Percentiles rank a stretch among this genome's conserved stretches.
Evolutionary conservation across 169 alveolate genomes (phyloP).

Genomic region (Plasmodium yoelii): DNA sequence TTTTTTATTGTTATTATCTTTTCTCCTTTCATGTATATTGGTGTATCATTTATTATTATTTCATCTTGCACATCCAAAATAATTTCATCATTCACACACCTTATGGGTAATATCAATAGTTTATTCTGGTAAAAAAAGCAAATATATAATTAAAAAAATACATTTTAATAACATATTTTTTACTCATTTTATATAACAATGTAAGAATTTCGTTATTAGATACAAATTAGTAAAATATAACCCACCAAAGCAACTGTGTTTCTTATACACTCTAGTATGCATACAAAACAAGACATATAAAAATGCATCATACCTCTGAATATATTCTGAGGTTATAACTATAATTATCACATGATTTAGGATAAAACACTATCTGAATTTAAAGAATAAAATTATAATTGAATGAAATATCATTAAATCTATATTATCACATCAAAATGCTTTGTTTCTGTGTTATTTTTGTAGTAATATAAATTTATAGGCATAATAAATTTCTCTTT

Average conservation of each 20-base stretch:
- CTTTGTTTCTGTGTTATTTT: not conserved
- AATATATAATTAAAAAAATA: not conserved
- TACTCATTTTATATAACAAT: conserved; percentile 11
- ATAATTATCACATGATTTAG: conserved; percentile 46
- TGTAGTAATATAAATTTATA: not conserved
- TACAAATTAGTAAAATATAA: too few relatives aligned
- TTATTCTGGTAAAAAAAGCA: conserved; percentile 21
- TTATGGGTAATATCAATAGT: conserved; percentile 39
- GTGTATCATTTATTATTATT: conserved; percentile 49
- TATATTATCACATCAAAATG: not conserved
- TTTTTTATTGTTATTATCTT: conserved; percentile 62
- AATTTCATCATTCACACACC: conserved; percentile 60
- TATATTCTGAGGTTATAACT: conserved; percentile 32
- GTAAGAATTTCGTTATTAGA: not conserved
- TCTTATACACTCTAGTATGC: too few relatives aligned
- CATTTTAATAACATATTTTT: conserved; percentile 1
- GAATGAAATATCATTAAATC: too few relatives aligned
- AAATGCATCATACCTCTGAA: conserved; percentile 30
- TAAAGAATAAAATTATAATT: not conserved
- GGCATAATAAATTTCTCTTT: too few relatives aligned
- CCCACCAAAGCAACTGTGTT: too few relatives aligned
- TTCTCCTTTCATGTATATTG: conserved; percentile 61
- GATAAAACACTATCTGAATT: conserved; percentile 47
- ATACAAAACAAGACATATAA: too few relatives aligned
- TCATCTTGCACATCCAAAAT: conserved; percentile 70